phyloP scores from a whole-genome alignment of 805 yeast genomes.

The Torulaspora gathmanii region DNA sequence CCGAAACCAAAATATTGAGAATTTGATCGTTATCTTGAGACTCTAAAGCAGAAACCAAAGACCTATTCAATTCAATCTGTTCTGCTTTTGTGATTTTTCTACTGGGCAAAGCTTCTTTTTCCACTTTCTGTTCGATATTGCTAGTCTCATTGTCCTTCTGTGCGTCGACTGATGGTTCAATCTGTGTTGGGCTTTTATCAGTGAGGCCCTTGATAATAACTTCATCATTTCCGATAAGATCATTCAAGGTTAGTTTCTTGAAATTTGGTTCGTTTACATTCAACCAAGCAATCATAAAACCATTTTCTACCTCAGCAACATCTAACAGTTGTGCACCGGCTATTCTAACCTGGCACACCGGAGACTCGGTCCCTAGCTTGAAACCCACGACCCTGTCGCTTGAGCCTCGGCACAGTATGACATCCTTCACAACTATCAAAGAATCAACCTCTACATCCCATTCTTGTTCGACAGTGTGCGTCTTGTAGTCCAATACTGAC shows the following conservation, averaged over 20 bases:
- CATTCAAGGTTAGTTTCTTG: slow-evolving; percentile 24
- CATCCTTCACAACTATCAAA: slow-evolving; percentile 19
- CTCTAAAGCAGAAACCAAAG: slow-evolving; percentile 31
- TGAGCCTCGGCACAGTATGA: slow-evolving; percentile 21
- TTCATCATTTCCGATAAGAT: slow-evolving; percentile 20
- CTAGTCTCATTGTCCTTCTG: slow-evolving; percentile 6
- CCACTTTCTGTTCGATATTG: slow-evolving; percentile 32
- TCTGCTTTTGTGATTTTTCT: slow-evolving; percentile 26
- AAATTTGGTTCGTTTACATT: slow-evolving; percentile 40
- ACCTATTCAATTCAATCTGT: slow-evolving; percentile 26
- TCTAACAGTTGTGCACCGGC: slow-evolving; percentile 28
- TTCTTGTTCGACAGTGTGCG: slow-evolving; percentile 14
- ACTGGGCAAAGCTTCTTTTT: slow-evolving; percentile 10
- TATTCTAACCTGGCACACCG: slow-evolving; percentile 32
- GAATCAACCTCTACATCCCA: slow-evolving; percentile 26
- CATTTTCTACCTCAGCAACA: slow-evolving; percentile 17
- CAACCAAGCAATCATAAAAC: slow-evolving; percentile 36
- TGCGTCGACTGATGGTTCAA: slow-evolving; percentile 21
- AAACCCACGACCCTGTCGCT: slow-evolving; percentile 26
- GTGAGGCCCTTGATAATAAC: slow-evolving; percentile 32
- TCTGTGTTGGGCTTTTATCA: slow-evolving; percentile 23
- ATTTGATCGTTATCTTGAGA: slow-evolving; percentile 28
- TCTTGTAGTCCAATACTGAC: slow-evolving; percentile 18
- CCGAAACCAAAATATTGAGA: slow-evolving; percentile 22
- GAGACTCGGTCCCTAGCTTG: slow-evolving; percentile 34